Conservation (phyloP, 2,329 filamentous ascomycete genomes). For the Sporothrix schenckii region DNA sequence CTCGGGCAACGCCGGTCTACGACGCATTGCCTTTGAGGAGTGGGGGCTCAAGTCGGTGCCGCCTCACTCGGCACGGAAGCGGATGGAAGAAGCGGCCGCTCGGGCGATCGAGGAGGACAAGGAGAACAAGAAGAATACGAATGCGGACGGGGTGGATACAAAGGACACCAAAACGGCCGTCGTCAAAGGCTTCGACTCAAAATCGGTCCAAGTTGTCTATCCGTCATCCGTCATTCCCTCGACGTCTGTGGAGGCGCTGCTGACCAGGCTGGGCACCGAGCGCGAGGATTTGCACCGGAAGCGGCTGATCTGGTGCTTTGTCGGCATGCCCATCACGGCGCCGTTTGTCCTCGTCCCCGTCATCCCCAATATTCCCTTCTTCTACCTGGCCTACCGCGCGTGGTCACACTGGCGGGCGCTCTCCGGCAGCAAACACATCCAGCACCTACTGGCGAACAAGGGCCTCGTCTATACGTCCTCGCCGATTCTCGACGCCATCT, state of each 20-base stretch:
- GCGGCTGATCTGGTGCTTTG: slow-evolving; percentile 77
- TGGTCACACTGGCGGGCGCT: slow-evolving; percentile 92
- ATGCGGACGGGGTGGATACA: not conserved
- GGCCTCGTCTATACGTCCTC: slow-evolving; percentile 69
- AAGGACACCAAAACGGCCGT: not conserved
- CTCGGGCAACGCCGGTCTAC: slow-evolving; percentile 83
- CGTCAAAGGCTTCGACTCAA: not conserved
- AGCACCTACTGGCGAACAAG: slow-evolving; percentile 76
- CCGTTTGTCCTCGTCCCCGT: slow-evolving; percentile 84
- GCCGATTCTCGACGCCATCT: slow-evolving; percentile 72
- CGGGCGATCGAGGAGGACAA: not conserved
- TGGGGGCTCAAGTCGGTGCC: slow-evolving; percentile 97
- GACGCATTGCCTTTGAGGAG: slow-evolving; percentile 92
- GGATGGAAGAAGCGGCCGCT: slow-evolving; percentile 50
- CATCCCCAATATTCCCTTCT: slow-evolving; percentile 95
- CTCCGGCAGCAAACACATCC: slow-evolving; percentile 79
- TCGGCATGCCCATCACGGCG: slow-evolving; percentile 79
- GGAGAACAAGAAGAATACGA: not conserved
- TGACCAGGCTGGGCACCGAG: slow-evolving; percentile 75
- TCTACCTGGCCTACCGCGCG: slow-evolving; percentile 88
- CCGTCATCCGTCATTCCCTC: slow-evolving; percentile 70
- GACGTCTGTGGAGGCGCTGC: slow-evolving; percentile 64
- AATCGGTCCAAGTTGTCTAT: slow-evolving; percentile 72
- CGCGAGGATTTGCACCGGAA: slow-evolving; percentile 75
- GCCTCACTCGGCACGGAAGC: slow-evolving; percentile 69